A percentile compares a stretch with the other conserved stretches of the same genome.
These are phyloP conservation scores for Triangularia verruculosa DNA, from an alignment of 2,329 filamentous ascomycete species.

Conservation along the genomic window DNA sequence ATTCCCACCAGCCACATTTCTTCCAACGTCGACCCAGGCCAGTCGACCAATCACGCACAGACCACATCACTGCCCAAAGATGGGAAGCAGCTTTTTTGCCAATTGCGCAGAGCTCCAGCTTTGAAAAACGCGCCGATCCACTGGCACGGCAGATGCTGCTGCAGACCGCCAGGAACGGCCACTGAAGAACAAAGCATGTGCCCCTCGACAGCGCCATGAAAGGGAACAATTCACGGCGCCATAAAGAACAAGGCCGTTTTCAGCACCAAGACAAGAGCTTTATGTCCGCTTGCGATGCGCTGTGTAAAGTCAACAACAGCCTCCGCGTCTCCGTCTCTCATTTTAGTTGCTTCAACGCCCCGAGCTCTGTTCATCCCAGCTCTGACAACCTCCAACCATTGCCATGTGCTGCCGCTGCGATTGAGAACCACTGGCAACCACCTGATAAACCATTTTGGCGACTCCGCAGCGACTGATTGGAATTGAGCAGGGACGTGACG, in stretches of 20 bases:
- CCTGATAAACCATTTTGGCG: background rate
- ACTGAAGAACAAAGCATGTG: slow-evolving; percentile 19
- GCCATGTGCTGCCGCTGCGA: background rate
- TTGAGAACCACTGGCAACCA: background rate
- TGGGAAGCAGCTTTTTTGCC: background rate
- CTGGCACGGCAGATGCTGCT: slow-evolving; percentile 9
- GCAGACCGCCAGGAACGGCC: slow-evolving; percentile 3
- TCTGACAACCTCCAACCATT: background rate
- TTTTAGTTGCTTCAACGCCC: slow-evolving; percentile 17
- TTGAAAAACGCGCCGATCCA: slow-evolving; percentile 13
- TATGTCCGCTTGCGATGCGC: slow-evolving; percentile 25
- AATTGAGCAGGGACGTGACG: slow-evolving; percentile 7
- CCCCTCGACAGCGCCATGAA: slow-evolving; percentile 18
- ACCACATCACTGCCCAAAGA: background rate
- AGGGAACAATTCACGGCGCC: slow-evolving; percentile 5
- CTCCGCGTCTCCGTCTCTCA: slow-evolving; percentile 13
- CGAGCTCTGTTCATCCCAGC: slow-evolving; percentile 1
- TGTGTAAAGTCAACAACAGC: slow-evolving; percentile 6
- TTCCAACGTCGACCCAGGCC: background rate
- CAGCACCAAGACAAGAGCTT: slow-evolving; percentile 26
- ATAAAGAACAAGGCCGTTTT: slow-evolving; percentile 28
- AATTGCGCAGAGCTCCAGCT: background rate
- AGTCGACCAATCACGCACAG: background rate
- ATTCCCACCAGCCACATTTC: background rate
- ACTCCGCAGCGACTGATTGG: background rate